Evolutionary conservation across 202 grass and related monocot species (phyloP).

Genomic region (Bolboschoenoplectus hybrid): DNA sequence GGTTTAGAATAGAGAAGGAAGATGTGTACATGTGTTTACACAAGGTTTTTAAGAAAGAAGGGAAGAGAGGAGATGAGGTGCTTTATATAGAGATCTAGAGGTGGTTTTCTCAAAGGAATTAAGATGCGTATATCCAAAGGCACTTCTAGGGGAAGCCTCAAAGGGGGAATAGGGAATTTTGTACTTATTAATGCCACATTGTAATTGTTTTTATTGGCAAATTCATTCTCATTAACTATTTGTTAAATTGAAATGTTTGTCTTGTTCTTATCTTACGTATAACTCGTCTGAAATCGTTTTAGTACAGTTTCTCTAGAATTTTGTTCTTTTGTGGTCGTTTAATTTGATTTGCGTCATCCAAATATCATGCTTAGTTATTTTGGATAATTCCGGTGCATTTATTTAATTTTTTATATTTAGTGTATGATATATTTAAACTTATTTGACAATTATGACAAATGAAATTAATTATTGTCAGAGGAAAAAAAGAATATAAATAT

Average conservation of each 20-base stretch:
- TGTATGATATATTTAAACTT: too few relatives aligned
- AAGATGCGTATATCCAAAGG: slow-evolving; percentile 40
- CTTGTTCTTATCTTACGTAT: neutral
- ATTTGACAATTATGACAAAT: too few relatives aligned
- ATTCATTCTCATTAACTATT: slow-evolving; percentile 38
- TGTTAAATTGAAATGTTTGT: slow-evolving; percentile 39
- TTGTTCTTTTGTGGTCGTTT: neutral
- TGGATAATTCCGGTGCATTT: neutral
- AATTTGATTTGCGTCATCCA: neutral
- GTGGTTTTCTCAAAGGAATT: slow-evolving; percentile 39
- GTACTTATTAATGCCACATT: slow-evolving; percentile 31
- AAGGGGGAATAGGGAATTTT: slow-evolving; percentile 10
- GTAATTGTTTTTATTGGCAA: slow-evolving; percentile 26
- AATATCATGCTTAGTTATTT: neutral
- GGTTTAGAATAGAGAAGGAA: neutral
- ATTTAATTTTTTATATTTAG: neutral
- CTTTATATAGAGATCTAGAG: slow-evolving; percentile 37
- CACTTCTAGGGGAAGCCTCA: slow-evolving; percentile 39
- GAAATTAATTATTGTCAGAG: too few relatives aligned
- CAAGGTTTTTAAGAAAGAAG: slow-evolving; percentile 38
- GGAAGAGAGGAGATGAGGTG: neutral
- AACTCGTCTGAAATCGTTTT: neutral
- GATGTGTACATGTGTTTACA: neutral
- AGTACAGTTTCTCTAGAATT: neutral
- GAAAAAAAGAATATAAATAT: too few relatives aligned